Conservation (phyloP, 768 basidiomycete genomes). For the Mycena floridula region DNA sequence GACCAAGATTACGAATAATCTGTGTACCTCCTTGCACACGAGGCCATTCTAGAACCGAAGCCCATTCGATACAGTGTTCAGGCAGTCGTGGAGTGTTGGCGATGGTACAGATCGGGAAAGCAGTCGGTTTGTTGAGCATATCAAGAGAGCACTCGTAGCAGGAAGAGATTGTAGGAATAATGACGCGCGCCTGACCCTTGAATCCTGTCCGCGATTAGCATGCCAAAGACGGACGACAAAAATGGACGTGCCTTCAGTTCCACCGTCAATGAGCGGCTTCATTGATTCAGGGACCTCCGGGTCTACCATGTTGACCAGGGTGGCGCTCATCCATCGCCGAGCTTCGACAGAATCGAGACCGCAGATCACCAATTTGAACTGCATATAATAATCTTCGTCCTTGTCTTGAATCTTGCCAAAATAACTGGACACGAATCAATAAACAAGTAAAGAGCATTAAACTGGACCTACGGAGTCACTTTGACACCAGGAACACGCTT, state of each 20-base stretch:
- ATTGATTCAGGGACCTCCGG: slow-evolving; percentile 87
- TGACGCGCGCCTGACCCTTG: slow-evolving; percentile 97
- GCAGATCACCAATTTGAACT: slow-evolving; percentile 96
- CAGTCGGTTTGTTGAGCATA: slow-evolving; percentile 96
- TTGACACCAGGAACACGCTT: slow-evolving; percentile 91
- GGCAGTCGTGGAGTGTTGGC: slow-evolving; percentile 97
- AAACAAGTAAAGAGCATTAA: slow-evolving; percentile 1
- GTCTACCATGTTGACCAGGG: slow-evolving; percentile 91
- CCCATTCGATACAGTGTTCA: slow-evolving; percentile 99
- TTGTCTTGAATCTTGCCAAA: slow-evolving; percentile 99
- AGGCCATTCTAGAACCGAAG: slow-evolving; percentile 98
- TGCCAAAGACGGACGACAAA: background rate
- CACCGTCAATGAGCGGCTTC: slow-evolving; percentile 97
- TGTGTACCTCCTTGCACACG: slow-evolving; percentile 74
- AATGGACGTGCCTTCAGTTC: slow-evolving; percentile 77
- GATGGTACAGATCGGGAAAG: slow-evolving; percentile 98
- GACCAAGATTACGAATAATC: background rate
- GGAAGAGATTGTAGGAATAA: slow-evolving; percentile 89
- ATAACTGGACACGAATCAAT: slow-evolving; percentile 48
- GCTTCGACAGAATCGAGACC: slow-evolving; percentile 98
- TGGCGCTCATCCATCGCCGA: slow-evolving; percentile 97
- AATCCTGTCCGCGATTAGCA: slow-evolving; percentile 56
- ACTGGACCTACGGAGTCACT: slow-evolving; percentile 82
- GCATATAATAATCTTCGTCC: slow-evolving; percentile 88
- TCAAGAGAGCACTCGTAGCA: slow-evolving; percentile 98